phyloP scores from a whole-genome alignment of 495 filamentous ascomycete genomes.

The Aspergillus sclerotiicarbonarius region DNA sequence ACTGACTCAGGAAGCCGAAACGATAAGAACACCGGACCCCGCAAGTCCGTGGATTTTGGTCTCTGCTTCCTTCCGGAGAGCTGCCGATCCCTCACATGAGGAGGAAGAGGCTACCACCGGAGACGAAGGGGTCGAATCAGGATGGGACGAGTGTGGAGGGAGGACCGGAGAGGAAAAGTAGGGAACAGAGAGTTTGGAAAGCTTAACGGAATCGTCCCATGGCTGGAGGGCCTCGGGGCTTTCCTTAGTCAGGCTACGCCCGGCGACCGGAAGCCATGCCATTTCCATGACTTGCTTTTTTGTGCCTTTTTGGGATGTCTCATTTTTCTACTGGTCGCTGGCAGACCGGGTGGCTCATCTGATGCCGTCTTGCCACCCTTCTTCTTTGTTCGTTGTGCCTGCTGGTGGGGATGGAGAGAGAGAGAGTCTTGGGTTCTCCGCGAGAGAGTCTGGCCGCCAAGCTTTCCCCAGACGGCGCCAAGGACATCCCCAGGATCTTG shows the following conservation, averaged over 20 bases:
- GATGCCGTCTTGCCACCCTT: too few species aligned
- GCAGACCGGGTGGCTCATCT: too few species aligned
- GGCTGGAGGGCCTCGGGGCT: too few species aligned
- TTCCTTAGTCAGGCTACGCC: too few species aligned
- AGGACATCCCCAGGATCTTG: neutral
- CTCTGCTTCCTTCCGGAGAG: neutral
- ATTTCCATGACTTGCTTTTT: too few species aligned
- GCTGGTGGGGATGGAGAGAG: too few species aligned
- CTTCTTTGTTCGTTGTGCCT: too few species aligned
- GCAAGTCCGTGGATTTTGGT: neutral
- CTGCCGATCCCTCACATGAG: slow-evolving; percentile 7
- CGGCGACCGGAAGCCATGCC: too few species aligned
- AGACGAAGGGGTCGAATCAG: neutral
- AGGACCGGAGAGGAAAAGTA: neutral
- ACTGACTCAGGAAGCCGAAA: neutral
- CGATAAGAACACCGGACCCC: neutral
- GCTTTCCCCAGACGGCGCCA: neutral
- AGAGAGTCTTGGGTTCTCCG: neutral
- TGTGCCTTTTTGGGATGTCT: too few species aligned
- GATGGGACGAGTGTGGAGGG: neutral
- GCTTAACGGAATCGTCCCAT: too few species aligned
- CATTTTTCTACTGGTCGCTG: too few species aligned
- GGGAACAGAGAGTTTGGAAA: neutral
- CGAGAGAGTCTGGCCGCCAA: neutral
- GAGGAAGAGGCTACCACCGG: neutral